Base-by-base conservation (phyloP, 2,329 filamentous ascomycete genomes). In the Alternaria arborescens region DNA sequence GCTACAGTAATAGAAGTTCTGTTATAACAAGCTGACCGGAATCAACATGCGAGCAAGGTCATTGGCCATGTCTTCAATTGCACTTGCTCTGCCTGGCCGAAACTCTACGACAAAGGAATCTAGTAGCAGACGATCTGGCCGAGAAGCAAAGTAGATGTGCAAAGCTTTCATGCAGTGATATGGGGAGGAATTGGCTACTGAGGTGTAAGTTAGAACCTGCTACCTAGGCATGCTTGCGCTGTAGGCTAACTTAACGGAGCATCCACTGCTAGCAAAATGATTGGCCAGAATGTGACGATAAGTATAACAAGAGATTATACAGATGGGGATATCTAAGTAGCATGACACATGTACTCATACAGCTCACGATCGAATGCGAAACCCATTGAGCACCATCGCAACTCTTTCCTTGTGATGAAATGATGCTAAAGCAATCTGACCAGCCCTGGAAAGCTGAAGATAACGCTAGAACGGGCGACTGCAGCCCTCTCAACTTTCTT, bases 1-100 rank as follows among this genome's bases (percentile, higher is more conserved):
- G 8, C 8, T 30, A 5, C 28, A 30, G 8, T 1, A 2, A 12
- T 11, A 1, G 1, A 1, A 30, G 10, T 5, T 30, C 28, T 10
- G 10, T 11, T 4, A 0, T 1, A 30, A 30, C 12, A 1, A 30
- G 28, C 28, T 12, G 0, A 10, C 10, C 1, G 8, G 3, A 18
- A 8, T 1, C 14, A 16, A n/a, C 16, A 38, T 10, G n/a, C 2
- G 8, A 40, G 8, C 8, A 30, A 30, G 8, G 28, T 5, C 12
- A 5, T 12, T 12, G 4, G 28, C 11, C 28, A 30, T 30, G 11
- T 11, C 28, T 1, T 4, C 28, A 30, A 5, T 11, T 3, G 28
- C 28, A 1, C 28, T 30, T 12, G 3, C 28, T 5, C 28, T 30
- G 10, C 5, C 8, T 30, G 2, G 8, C 28, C 28, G 10, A 10